These are phyloP conservation scores for Elsinoe batatas DNA, from an alignment of 2,329 filamentous ascomycete species.

Conservation along the genomic window DNA sequence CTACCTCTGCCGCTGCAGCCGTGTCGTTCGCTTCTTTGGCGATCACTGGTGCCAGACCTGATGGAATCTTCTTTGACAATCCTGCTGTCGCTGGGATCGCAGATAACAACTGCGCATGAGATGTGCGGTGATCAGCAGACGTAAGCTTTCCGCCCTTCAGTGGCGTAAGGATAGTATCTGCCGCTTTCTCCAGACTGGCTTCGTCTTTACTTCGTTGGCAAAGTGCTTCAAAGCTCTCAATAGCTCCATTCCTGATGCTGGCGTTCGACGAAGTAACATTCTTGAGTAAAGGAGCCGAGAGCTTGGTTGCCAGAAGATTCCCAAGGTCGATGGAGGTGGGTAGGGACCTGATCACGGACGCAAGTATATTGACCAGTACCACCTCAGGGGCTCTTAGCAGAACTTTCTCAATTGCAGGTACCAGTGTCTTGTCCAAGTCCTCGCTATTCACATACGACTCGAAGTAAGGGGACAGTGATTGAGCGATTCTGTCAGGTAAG, in stretches of 20 bases:
- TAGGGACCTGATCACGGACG: conserved; percentile 61
- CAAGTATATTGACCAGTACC: conserved; percentile 68
- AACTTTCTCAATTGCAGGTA: conserved; percentile 79
- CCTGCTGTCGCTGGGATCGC: conserved; percentile 50
- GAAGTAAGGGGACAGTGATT: conserved; percentile 75
- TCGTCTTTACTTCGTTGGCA: conserved; percentile 52
- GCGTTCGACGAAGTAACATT: conserved; percentile 86
- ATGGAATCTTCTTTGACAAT: conserved; percentile 56
- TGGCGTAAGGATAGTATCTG: conserved; percentile 67
- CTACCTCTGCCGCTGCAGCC: conserved; percentile 66
- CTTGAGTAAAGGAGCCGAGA: conserved; percentile 79
- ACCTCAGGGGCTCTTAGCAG: conserved; percentile 84
- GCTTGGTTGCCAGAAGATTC: conserved; percentile 55
- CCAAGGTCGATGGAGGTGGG: conserved; percentile 67
- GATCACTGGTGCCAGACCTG: conserved; percentile 57
- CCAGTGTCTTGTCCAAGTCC: conserved; percentile 64
- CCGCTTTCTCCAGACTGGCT: conserved; percentile 53
- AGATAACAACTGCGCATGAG: conserved; percentile 73
- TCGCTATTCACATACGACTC: conserved; percentile 59
- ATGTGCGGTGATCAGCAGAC: conserved; percentile 70
- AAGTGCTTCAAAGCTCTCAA: conserved; percentile 64
- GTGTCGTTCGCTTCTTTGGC: conserved; percentile 82
- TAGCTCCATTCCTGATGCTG: conserved; percentile 62
- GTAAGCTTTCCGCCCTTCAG: conserved; percentile 77
- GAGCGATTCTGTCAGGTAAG: conserved; percentile 61